These are phyloP conservation scores for Mycosarcoma maydis DNA, from an alignment of 1,284 basidiomycete genomes.

Conservation along the genomic window DNA sequence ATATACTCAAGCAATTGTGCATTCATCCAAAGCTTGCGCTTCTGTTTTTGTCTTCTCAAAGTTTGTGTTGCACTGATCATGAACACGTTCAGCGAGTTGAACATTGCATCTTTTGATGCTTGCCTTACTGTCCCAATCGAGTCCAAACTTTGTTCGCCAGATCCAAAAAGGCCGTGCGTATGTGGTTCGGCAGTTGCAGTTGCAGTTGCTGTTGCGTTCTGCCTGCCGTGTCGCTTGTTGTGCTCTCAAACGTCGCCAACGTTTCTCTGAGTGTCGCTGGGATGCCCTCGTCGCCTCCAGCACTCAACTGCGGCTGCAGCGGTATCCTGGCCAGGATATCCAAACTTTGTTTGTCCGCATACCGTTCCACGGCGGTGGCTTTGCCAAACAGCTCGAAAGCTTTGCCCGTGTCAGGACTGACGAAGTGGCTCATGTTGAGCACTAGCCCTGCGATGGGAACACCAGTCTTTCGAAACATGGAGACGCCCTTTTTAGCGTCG, in stretches of 20 bases:
- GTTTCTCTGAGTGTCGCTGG: constrained; percentile 69
- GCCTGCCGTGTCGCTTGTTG: constrained; percentile 22
- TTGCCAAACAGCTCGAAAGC: constrained; percentile 83
- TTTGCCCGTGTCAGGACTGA: constrained; percentile 79
- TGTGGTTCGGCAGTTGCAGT: constrained; percentile 11
- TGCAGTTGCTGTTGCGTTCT: constrained; percentile 18
- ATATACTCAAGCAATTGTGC: too few species aligned
- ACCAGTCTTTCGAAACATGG: constrained; percentile 89
- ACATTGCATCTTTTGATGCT: too few species aligned
- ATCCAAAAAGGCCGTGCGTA: constrained; percentile 33
- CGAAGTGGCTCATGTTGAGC: constrained; percentile 89
- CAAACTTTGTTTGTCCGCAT: constrained; percentile 74
- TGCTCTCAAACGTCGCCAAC: constrained; percentile 48
- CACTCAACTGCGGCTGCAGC: constrained; percentile 80
- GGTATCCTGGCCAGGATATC: constrained; percentile 85
- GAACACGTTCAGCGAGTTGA: too few species aligned
- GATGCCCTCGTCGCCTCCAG: constrained; percentile 78
- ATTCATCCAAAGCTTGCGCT: too few species aligned
- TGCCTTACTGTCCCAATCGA: constrained; percentile 13
- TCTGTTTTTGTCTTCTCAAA: too few species aligned
- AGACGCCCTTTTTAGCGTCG: constrained; percentile 90
- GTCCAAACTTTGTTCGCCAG: constrained; percentile 42
- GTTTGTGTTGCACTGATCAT: background rate
- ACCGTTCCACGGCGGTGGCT: constrained; percentile 74
- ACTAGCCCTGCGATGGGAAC: constrained; percentile 88